Base-by-base conservation (phyloP, 495 filamentous ascomycete species). In the Geopyxis carbonaria region DNA sequence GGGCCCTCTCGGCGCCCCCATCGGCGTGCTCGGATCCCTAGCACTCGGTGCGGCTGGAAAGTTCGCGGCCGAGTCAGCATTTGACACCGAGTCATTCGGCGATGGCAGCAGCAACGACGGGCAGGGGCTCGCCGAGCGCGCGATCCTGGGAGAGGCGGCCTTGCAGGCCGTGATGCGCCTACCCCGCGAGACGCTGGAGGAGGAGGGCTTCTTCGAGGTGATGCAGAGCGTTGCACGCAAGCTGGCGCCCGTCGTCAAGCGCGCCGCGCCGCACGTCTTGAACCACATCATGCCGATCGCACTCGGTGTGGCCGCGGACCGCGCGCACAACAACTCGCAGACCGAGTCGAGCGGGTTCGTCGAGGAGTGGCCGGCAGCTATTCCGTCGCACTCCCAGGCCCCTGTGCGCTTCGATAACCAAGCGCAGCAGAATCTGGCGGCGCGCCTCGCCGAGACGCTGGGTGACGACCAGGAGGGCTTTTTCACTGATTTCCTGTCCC, bases 121-220 rank as follows among this genome's bases (percentile, higher is more conserved):
- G 21, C 35, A 46, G 41, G 32, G 53, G 9, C 11, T 50, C 5
- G 39, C 25, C 29, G 44, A 61, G 40, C 55, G 59, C 19, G 59
- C 59, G 5, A 36, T 62, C 22, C 31, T 61, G 14, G 59, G 47
- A 25, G 59, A 62, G 38, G 57, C 59, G 16, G 59, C 59, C 8
- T 56, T 62, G 7, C 45, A 50, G 45, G 57, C 59, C 2, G 39
- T 59, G 8, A 50, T 48, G 42, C 54, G 53, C 36, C 42, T 58
- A 8, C 36, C 42, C 19, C 44, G 39, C 19, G 11, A 45, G 16
- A 48, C 57, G 23, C 44, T 61, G 28, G 30, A 55, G 32, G 43
- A 10, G 31, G 38, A 25, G 30, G 23, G 40, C 31, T 6, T 34
- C 15, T 10, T 10, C 7, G 31, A 34, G 11, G 14, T 7, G 9